Conservation (phyloP, 1,139 yeast genomes). For the Candida tetrigidarum region DNA sequence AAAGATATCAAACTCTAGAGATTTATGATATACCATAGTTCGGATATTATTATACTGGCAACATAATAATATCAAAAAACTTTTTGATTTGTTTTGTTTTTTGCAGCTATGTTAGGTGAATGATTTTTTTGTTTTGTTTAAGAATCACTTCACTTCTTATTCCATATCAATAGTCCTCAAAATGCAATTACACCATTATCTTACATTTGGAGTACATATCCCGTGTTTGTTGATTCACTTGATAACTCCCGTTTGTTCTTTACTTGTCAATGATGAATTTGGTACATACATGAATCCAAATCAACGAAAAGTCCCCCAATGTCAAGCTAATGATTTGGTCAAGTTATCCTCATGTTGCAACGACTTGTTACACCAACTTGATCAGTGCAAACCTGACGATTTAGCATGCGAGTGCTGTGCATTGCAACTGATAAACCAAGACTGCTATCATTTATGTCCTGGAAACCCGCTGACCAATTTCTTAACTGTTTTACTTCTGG, state of each 20-base stretch:
- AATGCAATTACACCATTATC: background rate
- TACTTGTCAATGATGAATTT: constrained; percentile 22
- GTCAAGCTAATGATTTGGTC: constrained; percentile 47
- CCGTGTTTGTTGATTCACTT: background rate
- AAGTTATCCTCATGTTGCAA: constrained; percentile 49
- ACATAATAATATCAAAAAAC: background rate
- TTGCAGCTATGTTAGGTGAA: too few relatives aligned
- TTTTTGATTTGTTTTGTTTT: background rate
- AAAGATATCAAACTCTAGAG: background rate
- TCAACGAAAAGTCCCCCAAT: constrained; percentile 40
- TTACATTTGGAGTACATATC: background rate
- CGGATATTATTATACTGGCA: background rate
- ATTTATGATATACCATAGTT: background rate
- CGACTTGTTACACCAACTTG: constrained; percentile 47
- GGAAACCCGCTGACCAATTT: constrained; percentile 52
- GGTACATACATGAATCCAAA: constrained; percentile 53
- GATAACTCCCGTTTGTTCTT: background rate
- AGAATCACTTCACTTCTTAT: too few relatives aligned
- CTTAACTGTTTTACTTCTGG: constrained; percentile 46
- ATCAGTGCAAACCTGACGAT: constrained; percentile 55
- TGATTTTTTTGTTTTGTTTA: too few relatives aligned
- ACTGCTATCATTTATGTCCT: constrained; percentile 53
- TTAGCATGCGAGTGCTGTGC: constrained; percentile 62
- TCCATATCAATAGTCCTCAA: background rate
- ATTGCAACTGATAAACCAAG: constrained; percentile 47